Evolutionary conservation across 2,329 filamentous ascomycete species (phyloP), one percentile per base, ranked within the genome.

Genomic region (Penicillium sp.): DNA sequence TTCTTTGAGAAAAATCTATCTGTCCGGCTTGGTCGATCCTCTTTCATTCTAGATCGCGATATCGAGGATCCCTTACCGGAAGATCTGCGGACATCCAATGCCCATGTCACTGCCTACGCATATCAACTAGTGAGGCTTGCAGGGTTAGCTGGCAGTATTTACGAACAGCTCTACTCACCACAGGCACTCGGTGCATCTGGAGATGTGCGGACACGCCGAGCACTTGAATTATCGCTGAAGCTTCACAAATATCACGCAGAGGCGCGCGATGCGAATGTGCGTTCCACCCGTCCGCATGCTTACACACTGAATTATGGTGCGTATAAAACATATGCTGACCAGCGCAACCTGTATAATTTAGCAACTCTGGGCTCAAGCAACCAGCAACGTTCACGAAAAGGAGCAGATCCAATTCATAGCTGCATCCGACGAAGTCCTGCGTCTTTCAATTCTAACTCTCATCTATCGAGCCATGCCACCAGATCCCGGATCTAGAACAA

Each of bases 371-470:
- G 46, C n/a, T 49, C 35, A 49, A 34, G 27, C 23, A 18, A 40
- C 46, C 8, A 49, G 23, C n/a, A 40, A 32, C 13, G 16, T 29
- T 23, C 12, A 29, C n/a, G 46, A 40, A 27, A 39, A 39, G 37
- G 7, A 9, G 12, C 34, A 39, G 9, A 32, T 40, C 18, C 5
- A 40, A 18, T 40, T 49, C 6, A 18, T 16, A 3, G 8, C 27
- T 39, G 34, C 38, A 7, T 55, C 52, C 5, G 55, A 58, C 27
- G 52, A 58, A 12, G 39, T 58, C 9, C n/a, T 44, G 21, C 52
- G 45, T 13, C 52, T 59, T 15, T 57, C 57, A n/a, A 49, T 52
- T n/a, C 34, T 58, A 15, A 58, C 55, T 15, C 52, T 58, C 8
- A 45, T 58, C n/a, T 41, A 58, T 34, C 52, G 55, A 39, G 47